Base-by-base conservation (phyloP, 2,329 filamentous ascomycete genomes). In the Paraphoma sp. region DNA sequence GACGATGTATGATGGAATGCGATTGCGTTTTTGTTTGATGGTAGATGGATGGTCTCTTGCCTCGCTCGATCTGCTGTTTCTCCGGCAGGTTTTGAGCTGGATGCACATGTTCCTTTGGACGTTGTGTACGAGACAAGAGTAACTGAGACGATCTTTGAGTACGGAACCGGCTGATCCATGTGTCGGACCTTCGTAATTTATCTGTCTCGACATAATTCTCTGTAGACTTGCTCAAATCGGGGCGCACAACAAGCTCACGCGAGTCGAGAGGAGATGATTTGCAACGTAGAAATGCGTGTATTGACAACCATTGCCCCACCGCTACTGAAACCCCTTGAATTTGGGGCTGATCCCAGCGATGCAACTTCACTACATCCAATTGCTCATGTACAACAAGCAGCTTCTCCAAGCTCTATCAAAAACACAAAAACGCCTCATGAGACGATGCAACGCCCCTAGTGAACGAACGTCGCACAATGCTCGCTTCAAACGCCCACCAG, bases 71-170 rank as follows among this genome's bases (percentile, higher is more conserved):
- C 72, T 55, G 63, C 65, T 70, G 63, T 56, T 59, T 58, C 51
- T 71, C 72, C 63, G 62, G 66, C 62, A 62, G 72, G 73, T 64
- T 68, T 77, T 59, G 74, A 77, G 74, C 74, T 77, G 74, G 74
- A 77, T 77, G 60, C 71, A 64, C 60, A 43, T 30, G 53, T 30
- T 54, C 17, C 18, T 30, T 45, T 16, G 17, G 23, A 31, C 10
- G 29, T 48, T 33, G 48, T 31, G 74, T 75, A 77, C 59, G 74
- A 75, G 74, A 77, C 74, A 65, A 77, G 70, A 77, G 51, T 46
- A 65, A 74, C 38, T 48, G 64, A 70, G 73, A 74, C 72, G 68
- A 74, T 75, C 66, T 75, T 77, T 77, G 74, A 77, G 74, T 77
- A 76, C 74, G 73, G 64, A 63, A 57, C 71, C 72, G 69, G 56